A percentile compares a stretch with the other conserved stretches of the same genome.
Conservation (phyloP, 169 alveolate genomes). For the Cryptosporidium sp. region DNA sequence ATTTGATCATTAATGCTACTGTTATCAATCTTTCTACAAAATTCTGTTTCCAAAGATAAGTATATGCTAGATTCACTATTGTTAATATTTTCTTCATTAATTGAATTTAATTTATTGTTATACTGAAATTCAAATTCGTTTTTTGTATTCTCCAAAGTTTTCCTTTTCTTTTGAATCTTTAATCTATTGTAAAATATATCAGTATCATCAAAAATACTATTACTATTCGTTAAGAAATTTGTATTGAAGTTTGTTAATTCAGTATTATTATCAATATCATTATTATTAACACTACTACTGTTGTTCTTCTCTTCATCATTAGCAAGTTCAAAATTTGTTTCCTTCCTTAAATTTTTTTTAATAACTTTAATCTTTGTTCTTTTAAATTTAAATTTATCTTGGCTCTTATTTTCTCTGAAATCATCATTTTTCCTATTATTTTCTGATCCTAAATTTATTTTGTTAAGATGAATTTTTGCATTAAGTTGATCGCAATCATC, state of each 20-base stretch:
- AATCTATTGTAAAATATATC: conserved; percentile 14
- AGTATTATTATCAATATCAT: not conserved
- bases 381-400: conserved; percentile 20
- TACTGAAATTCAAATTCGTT: not conserved
- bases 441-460: not conserved
- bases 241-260: conserved; percentile 26
- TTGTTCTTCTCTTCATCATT: not conserved
- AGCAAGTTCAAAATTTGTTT: not conserved
- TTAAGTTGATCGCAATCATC: not conserved
- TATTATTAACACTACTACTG: not conserved
- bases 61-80: not conserved
- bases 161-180: conserved; percentile 31
- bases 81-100: not conserved
- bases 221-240: conserved; percentile 6
- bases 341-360: conserved; percentile 10
- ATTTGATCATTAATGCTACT: not conserved
- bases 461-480: not conserved
- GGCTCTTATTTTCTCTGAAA: not conserved
- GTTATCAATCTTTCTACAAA: conserved; percentile 23
- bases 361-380: conserved; percentile 36
- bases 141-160: not conserved
- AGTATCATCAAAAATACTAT: conserved; percentile 47
- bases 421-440: conserved; percentile 2
- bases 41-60: conserved; percentile 60
- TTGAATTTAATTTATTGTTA: too few relatives aligned